Evolutionary conservation across 2,329 filamentous ascomycete species (phyloP), one percentile per base, ranked within the genome.

Genomic region (Alternaria gansuensis): DNA sequence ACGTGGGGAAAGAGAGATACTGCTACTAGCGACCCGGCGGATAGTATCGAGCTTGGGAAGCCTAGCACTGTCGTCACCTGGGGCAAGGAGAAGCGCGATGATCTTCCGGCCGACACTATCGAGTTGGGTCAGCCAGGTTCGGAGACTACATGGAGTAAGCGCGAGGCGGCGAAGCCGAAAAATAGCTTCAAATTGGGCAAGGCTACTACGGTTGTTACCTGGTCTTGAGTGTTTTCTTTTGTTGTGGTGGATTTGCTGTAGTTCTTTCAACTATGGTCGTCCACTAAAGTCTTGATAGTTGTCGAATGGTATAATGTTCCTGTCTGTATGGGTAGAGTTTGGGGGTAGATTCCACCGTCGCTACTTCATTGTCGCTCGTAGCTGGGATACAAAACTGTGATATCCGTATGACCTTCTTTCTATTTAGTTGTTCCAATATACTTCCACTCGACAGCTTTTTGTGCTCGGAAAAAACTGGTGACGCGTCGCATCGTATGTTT

Each of bases 91-190:
- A 56, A 70, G 48, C 51, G 62, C 21, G 51, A 59, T 6, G 33
- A 51, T 8, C 46, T n/a, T 5, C 65, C 62, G 4, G 54, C 17
- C 17, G 17, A 17, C 17, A 17, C 17, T 17, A 17, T 17, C 17
- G 17, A 43, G 11, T 10, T 63, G 3, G 60, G 60, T 1, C 40
- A 56, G 3, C 56, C 67, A 0, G 54, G 49, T 2, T 61, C 65
- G 1, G 57, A 44, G 14, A 34, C 63, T 2, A 67, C 59, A 4
- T 72, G 70, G 70, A 59, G 63, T 6, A 71, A 69, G 59, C 61
- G 66, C 49, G 39, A 54, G 33, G 29, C 43, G 8, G 36, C 21
- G 13, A 59, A 57, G 39, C 62, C 62, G 5, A 51, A 59, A n/a
- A 58, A 68, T 41, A 57, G 34, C 10, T 59, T 69, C 17, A 50